A percentile compares a stretch with the other conserved stretches of the same genome.
phyloP scores from a whole-genome alignment of 176 grass and related monocot species.

The Musa itinerans region DNA sequence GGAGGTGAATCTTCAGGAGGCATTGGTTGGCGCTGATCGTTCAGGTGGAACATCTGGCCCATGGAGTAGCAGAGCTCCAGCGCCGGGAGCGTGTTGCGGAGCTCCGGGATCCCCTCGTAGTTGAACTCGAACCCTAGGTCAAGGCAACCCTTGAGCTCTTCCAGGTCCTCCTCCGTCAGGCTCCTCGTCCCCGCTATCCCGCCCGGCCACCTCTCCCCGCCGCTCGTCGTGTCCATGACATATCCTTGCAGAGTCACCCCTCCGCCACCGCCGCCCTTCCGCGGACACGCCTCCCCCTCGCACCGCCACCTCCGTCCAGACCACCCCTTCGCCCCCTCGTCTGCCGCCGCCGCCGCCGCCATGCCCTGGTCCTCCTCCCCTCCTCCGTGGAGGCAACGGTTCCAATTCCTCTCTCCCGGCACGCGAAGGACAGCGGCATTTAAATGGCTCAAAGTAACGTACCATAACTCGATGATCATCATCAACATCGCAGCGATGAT shows the following conservation, averaged over 20 bases:
- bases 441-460: neutral
- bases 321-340: neutral
- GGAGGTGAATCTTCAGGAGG: neutral
- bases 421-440: neutral
- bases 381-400: neutral
- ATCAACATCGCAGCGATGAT: too few relatives aligned
- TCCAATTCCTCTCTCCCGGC: neutral
- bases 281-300: neutral
- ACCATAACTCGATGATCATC: too few relatives aligned
- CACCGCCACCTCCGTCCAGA: neutral
- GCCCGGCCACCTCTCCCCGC: neutral
- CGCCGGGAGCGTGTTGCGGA: constrained; percentile 11
- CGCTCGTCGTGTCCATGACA: neutral
- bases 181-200: constrained; percentile 3
- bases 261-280: neutral
- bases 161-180: constrained; percentile 16
- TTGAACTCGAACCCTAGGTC: constrained; percentile 17
- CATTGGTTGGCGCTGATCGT: neutral
- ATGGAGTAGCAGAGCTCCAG: constrained; percentile 23
- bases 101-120: constrained; percentile 16
- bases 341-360: neutral
- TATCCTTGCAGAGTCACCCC: constrained; percentile 15
- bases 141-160: constrained; percentile 13
- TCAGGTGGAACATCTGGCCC: constrained; percentile 1
- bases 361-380: neutral